Evolutionary conservation across 2,329 filamentous ascomycete genomes (phyloP).

Genomic region (Fusarium sp.): DNA sequence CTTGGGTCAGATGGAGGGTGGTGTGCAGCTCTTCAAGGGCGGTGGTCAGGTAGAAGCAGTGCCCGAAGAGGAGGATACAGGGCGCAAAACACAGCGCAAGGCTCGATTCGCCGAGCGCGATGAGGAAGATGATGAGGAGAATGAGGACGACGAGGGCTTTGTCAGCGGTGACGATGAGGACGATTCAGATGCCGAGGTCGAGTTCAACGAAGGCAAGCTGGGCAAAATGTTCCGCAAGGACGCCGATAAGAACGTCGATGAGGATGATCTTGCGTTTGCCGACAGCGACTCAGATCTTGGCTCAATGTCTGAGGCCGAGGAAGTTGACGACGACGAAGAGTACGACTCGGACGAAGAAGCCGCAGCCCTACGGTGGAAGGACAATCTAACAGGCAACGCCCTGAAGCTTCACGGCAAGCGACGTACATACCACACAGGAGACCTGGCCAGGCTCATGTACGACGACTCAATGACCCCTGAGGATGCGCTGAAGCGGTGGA

Average conservation of each 20-base stretch:
- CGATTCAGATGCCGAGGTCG: slow-evolving; percentile 64
- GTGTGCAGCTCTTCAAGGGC: slow-evolving; percentile 86
- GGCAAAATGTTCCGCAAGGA: slow-evolving; percentile 71
- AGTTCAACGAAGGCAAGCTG: slow-evolving; percentile 69
- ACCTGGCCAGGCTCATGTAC: slow-evolving; percentile 91
- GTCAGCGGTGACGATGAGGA: slow-evolving; percentile 65
- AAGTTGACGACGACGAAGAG: slow-evolving; percentile 64
- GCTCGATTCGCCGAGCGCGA: slow-evolving; percentile 70
- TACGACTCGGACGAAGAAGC: slow-evolving; percentile 74
- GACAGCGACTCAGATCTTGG: slow-evolving; percentile 98
- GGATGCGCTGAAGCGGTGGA: slow-evolving; percentile 84
- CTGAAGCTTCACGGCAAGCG: slow-evolving; percentile 76
- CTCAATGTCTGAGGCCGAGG: slow-evolving; percentile 74
- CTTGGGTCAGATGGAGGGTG: slow-evolving; percentile 84
- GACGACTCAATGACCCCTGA: slow-evolving; percentile 80
- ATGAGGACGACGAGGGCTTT: slow-evolving; percentile 63
- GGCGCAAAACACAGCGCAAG: slow-evolving; percentile 69
- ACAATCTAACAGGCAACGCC: slow-evolving; percentile 83
- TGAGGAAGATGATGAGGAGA: slow-evolving; percentile 67
- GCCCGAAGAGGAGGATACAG: slow-evolving; percentile 65
- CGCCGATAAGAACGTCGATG: slow-evolving; percentile 62
- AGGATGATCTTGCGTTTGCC: slow-evolving; percentile 87
- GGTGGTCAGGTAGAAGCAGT: slow-evolving; percentile 75
- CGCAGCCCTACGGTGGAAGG: slow-evolving; percentile 85
- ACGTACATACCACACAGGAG: slow-evolving; percentile 79